Percentiles rank a stretch among this genome's conserved stretches.
These are phyloP conservation scores for Aspergillus neotritici DNA, from an alignment of 2,329 filamentous ascomycete genomes.

Conservation along the genomic window DNA sequence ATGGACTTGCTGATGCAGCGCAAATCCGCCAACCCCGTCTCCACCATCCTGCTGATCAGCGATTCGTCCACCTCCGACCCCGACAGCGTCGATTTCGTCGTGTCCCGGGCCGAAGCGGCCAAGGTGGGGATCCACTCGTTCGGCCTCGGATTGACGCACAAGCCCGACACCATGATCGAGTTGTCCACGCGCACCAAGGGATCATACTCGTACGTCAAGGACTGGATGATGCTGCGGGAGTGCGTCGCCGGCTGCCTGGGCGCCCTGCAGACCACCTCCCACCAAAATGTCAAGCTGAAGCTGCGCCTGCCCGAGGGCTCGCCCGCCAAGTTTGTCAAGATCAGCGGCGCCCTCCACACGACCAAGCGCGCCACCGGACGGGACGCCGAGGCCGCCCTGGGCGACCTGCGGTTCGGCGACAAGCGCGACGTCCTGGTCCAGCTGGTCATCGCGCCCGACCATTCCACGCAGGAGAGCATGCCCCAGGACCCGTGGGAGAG, in stretches of 20 bases:
- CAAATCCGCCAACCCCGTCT: constrained; percentile 90
- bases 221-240: constrained; percentile 99
- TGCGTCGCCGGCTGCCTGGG: constrained; percentile 91
- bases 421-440: constrained; percentile 93
- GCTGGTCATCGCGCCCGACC: constrained; percentile 85
- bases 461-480: constrained; percentile 70
- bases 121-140: constrained; percentile 98
- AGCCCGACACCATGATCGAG: constrained; percentile 98
- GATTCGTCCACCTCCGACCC: constrained; percentile 91
- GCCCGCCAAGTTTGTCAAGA: constrained; percentile 97
- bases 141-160: constrained; percentile 91
- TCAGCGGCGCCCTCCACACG: constrained; percentile 90
- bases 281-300: constrained; percentile 96
- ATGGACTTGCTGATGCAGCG: constrained; percentile 99
- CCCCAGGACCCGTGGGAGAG: constrained; percentile 96
- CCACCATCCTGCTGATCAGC: constrained; percentile 93
- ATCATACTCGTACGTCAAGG: constrained; percentile 96
- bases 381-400: constrained; percentile 86
- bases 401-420: constrained; percentile 90
- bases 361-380: constrained; percentile 93
- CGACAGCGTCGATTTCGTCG: constrained; percentile 95
- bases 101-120: constrained; percentile 90
- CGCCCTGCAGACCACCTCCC: constrained; percentile 86
- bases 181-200: constrained; percentile 92
- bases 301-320: constrained; percentile 91